A percentile compares a stretch with the other conserved stretches of the same genome.
phyloP scores from a whole-genome alignment of 164 flowering plant species.

The Vitis riparia region DNA sequence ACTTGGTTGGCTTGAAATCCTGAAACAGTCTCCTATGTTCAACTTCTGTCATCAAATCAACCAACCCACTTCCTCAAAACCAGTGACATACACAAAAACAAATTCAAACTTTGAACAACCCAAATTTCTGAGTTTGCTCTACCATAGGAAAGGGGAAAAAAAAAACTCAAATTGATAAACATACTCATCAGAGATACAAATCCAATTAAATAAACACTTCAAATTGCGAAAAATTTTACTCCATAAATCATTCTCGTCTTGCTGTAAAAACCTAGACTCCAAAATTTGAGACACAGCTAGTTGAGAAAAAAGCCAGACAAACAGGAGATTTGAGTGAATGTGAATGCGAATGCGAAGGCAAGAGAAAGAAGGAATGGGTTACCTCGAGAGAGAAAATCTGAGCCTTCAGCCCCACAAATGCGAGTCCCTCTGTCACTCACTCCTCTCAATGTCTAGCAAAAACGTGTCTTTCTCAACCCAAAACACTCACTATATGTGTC shows the following conservation, averaged over 20 bases:
- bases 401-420: background rate
- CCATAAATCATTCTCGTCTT: too few species aligned
- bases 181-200: too few species aligned
- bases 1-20: too few species aligned
- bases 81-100: too few species aligned
- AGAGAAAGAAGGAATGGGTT: background rate
- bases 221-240: too few species aligned
- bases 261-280: too few species aligned
- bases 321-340: background rate
- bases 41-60: too few species aligned
- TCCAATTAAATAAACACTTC: too few species aligned
- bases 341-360: background rate
- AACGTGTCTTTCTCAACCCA: conserved; percentile 2
- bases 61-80: too few species aligned
- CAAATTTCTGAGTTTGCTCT: conserved; percentile 5
- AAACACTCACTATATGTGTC: background rate
- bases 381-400: conserved; percentile 11
- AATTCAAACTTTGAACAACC: conserved; percentile 7
- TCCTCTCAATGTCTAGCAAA: background rate
- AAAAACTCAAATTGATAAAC: background rate
- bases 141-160: conserved; percentile 2
- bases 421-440: background rate
- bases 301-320: background rate
- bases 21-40: too few species aligned
- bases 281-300: background rate